These are phyloP conservation scores for Hymenoscyphus occultus DNA, from an alignment of 2,329 filamentous ascomycete genomes.

Conservation along the genomic window DNA sequence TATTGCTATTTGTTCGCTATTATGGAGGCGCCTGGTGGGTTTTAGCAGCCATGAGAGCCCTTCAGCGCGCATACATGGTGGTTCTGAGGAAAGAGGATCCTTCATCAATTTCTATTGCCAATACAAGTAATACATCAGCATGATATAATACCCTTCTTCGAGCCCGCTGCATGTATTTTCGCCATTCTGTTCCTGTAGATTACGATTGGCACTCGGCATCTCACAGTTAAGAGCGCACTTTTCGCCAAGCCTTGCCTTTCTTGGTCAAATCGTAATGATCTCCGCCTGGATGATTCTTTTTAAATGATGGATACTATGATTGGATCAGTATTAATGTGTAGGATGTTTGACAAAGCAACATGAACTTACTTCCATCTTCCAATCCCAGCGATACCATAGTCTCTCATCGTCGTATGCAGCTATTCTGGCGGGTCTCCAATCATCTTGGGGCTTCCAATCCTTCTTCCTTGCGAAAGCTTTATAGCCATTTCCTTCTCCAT, in stretches of 20 bases:
- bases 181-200: too few species aligned
- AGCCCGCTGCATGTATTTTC: neutral
- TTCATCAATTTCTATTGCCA: too few species aligned
- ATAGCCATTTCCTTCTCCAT: neutral
- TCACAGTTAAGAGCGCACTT: neutral
- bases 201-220: too few species aligned
- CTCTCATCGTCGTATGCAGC: neutral
- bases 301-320: neutral
- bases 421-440: neutral
- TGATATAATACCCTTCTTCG: too few species aligned
- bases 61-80: too few species aligned
- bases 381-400: slow-evolving; percentile 7
- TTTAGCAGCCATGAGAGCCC: too few species aligned
- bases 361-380: neutral
- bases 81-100: too few species aligned
- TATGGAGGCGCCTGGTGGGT: too few species aligned
- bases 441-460: slow-evolving; percentile 6
- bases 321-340: neutral
- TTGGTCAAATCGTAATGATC: slow-evolving; percentile 2
- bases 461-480: neutral
- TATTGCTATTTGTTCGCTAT: too few species aligned
- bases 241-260: neutral
- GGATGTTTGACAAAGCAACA: neutral
- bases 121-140: too few species aligned
- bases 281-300: slow-evolving; percentile 3